phyloP scores from a whole-genome alignment of 164 flowering plant species.

The Houttuynia cordata region DNA sequence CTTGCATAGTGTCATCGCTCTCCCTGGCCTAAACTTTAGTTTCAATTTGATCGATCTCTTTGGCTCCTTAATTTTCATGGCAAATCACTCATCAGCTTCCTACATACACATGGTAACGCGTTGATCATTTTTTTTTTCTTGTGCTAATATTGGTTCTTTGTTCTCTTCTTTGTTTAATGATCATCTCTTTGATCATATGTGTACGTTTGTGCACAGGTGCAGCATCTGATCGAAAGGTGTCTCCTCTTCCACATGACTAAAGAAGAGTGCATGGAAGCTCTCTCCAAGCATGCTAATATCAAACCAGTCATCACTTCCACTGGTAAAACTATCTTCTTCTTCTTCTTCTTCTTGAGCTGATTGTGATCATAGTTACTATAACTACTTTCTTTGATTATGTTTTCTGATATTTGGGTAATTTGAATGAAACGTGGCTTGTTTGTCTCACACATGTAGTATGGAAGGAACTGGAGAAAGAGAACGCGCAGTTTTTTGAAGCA shows the following conservation, averaged over 20 bases:
- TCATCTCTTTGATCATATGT: not conserved
- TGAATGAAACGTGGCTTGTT: not conserved
- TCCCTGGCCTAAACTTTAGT: not conserved
- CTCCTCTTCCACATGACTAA: conserved; percentile 60
- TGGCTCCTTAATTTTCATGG: conserved; percentile 1
- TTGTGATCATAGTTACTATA: not conserved
- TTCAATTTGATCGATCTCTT: not conserved
- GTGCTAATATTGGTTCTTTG: too few relatives aligned
- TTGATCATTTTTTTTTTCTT: too few relatives aligned
- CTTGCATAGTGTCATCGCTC: not conserved
- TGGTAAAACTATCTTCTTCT: conserved; percentile 23
- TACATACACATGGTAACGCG: conserved; percentile 4
- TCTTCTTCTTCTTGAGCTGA: not conserved
- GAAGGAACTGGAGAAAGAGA: conserved; percentile 89
- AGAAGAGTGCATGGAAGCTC: conserved; percentile 88
- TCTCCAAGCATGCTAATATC: conserved; percentile 76
- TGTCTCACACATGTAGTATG: conserved; percentile 37
- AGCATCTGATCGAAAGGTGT: conserved; percentile 82
- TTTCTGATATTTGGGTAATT: not conserved
- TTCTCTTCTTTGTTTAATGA: not conserved
- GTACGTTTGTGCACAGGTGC: conserved; percentile 39
- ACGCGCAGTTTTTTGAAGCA: conserved; percentile 72
- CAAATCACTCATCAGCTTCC: conserved; percentile 5
- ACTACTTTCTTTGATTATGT: not conserved
- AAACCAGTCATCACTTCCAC: conserved; percentile 73